Base-by-base conservation (phyloP, 306 rosid genomes). In the Corylus americana region DNA sequence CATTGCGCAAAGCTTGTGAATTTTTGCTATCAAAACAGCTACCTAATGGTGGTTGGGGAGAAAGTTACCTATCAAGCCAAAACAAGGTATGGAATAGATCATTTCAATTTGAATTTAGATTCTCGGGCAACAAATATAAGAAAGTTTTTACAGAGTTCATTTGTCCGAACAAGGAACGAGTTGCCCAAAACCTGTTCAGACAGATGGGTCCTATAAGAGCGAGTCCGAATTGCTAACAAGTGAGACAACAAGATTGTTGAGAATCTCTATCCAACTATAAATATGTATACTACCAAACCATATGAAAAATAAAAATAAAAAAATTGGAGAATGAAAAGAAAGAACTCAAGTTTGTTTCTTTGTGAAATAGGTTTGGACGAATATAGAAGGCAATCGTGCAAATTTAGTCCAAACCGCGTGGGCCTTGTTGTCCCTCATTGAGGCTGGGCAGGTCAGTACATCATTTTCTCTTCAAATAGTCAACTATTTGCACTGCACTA, bases 31-130 rank as follows among this genome's bases (percentile, higher is more conserved):
- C 92, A 71, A 92, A 90, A 79, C 96, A 92, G 73, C 83, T 90
- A 17, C 85, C 90, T 1, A 69, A 84, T 70, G 97, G 96, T 71
- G 96, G 96, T 0, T 92, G 97, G 97, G 96, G 97, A 54, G 97
- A 92, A 78, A 89, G 96, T 76, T 88, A 92, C 78, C 86, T 89
- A 72, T 86, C 97, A 11, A 76, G 92, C 81, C 90, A 81, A 70
- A 85, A 90, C 73, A 89, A 88, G 93, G 95, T 87, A 70, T n/a
- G 16, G 7, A 39, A 4, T 5, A 49, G 1, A 49, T 75, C 57
- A 48, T 77, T 54, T 61, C 27, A 39, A 57, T 77, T 51, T 76
- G 11, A 72, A 17, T 14, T 12, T 5, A 5, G 31, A 62, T 8
- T 22, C 4, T 2, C 31, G 2, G 2, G 2, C 2, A 29, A 2